Evolutionary conservation across 2,329 filamentous ascomycete species (phyloP).

Genomic region (Pseudogymnoascus pannorum): DNA sequence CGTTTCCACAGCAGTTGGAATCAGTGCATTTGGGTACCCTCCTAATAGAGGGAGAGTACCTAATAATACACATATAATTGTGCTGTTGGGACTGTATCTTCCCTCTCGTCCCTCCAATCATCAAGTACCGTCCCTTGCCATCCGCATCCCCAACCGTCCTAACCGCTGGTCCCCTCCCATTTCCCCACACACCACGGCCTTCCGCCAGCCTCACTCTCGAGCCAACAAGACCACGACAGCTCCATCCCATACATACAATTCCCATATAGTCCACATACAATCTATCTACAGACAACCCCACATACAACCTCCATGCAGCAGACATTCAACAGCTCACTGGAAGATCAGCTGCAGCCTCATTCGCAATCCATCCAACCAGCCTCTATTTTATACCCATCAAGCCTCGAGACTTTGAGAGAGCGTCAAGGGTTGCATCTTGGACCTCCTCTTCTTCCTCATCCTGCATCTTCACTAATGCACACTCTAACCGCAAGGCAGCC

Average conservation of each 20-base stretch:
- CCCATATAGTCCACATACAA: not conserved
- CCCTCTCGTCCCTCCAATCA: not conserved
- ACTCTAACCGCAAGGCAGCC: slow-evolving; percentile 1
- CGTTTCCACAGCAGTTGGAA: no score
- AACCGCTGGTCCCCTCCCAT: not conserved
- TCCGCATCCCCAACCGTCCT: not conserved
- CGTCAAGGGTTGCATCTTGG: not conserved
- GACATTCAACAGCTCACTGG: not conserved
- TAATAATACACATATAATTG: not conserved
- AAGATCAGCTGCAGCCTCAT: not conserved
- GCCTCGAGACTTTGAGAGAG: no score
- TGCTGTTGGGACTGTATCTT: not conserved
- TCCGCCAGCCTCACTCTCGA: slow-evolving; percentile 1
- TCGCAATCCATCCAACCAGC: not conserved
- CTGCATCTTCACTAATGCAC: not conserved
- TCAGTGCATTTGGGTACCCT: no score
- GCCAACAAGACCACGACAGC: not conserved
- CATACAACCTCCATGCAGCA: not conserved
- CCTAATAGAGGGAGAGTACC: not conserved
- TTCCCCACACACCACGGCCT: not conserved
- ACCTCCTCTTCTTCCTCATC: not conserved
- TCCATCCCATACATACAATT: not conserved
- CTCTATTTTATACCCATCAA: not conserved
- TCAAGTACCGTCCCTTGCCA: not conserved
- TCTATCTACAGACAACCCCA: not conserved